Percentiles rank a stretch among this genome's conserved stretches.
Conservation (phyloP, 768 basidiomycete species). For the Mycena latifolia region DNA sequence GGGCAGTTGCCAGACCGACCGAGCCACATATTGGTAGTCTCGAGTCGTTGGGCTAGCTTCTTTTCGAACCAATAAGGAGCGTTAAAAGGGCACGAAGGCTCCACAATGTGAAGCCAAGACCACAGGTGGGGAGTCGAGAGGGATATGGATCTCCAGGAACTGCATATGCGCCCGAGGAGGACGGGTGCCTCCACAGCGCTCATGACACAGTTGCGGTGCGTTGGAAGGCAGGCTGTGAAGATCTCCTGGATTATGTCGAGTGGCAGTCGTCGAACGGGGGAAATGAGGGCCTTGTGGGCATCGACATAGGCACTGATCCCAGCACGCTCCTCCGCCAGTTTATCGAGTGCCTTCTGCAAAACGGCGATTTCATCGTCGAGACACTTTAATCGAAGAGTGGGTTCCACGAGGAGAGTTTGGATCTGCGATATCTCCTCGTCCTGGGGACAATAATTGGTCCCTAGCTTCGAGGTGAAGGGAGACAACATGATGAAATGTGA, state of each 20-base stretch:
- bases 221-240: slow-evolving; percentile 5
- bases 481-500: slow-evolving; percentile 20
- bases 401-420: slow-evolving; percentile 6
- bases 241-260: slow-evolving; percentile 9
- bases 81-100: slow-evolving; percentile 1
- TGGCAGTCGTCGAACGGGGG: not conserved
- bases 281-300: slow-evolving; percentile 3
- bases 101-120: slow-evolving; percentile 28
- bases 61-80: not conserved
- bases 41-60: slow-evolving; percentile 3
- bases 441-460: slow-evolving; percentile 24
- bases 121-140: slow-evolving; percentile 41
- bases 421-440: slow-evolving; percentile 20
- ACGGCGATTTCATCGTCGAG: slow-evolving; percentile 17
- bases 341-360: slow-evolving; percentile 1
- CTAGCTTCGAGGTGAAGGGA: slow-evolving; percentile 11
- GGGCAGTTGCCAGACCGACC: slow-evolving; percentile 9
- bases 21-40: not conserved
- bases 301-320: not conserved
- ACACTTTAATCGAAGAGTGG: not conserved
- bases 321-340: slow-evolving; percentile 5
- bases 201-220: slow-evolving; percentile 13
- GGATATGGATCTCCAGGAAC: not conserved
- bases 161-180: slow-evolving; percentile 5
- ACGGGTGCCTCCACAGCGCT: slow-evolving; percentile 8